phyloP scores from a whole-genome alignment of 2,329 filamentous ascomycete genomes.

The Anisogramma anomala region DNA sequence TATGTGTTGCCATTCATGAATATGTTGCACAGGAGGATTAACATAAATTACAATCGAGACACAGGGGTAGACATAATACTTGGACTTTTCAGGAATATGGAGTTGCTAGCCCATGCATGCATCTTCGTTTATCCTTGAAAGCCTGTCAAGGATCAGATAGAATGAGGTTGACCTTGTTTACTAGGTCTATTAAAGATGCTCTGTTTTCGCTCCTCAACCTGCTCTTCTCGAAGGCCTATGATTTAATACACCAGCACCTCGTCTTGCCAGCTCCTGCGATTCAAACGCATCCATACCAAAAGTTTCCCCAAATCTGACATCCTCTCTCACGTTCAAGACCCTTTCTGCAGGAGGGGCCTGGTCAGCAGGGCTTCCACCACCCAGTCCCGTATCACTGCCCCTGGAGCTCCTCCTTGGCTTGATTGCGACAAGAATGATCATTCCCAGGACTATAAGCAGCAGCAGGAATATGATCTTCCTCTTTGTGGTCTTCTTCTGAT shows the following conservation, averaged over 20 bases:
- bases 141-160: no score
- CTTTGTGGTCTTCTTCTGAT: slow-evolving; percentile 81
- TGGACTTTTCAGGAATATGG: no score
- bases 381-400: neutral
- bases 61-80: no score
- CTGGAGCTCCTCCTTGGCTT: slow-evolving; percentile 50
- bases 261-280: neutral
- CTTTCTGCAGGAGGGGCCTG: neutral
- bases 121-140: no score
- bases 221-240: neutral
- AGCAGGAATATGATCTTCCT: slow-evolving; percentile 88
- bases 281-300: neutral
- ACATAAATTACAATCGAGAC: no score
- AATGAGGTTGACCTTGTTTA: no score
- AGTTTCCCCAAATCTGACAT: no score
- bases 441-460: slow-evolving; percentile 67
- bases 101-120: no score
- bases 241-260: neutral
- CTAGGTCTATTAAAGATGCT: neutral
- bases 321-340: neutral
- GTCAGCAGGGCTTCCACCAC: slow-evolving; percentile 1
- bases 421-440: slow-evolving; percentile 73
- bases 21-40: no score
- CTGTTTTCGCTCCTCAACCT: neutral
- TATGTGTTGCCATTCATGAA: no score